Base-by-base conservation (phyloP, 2,329 filamentous ascomycete species). In the Pezicula neosporulosa region DNA sequence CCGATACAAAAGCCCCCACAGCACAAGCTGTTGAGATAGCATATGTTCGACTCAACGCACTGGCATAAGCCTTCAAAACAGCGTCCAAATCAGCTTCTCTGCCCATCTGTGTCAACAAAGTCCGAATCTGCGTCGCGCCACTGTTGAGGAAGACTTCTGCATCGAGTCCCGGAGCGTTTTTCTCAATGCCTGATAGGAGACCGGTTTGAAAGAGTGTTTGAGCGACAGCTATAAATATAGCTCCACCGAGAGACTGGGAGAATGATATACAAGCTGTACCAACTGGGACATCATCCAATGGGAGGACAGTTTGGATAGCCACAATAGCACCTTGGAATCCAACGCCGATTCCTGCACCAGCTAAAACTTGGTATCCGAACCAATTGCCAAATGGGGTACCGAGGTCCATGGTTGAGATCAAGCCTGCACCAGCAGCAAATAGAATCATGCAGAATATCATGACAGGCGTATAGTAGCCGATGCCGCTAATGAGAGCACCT, bases 171-270 rank as follows among this genome's bases (percentile, higher is more conserved):
- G 76, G 71, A 13, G 73, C 69, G 53, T 72, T 63, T 2, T 60
- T 52, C n/a, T 63, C 56, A 3, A 90, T 70, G 35, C 78, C 72
- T 3, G 73, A 65, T 43, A 82, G 70, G 16, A 89, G 70, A 0
- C 77, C 80, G 60, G 87, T 87, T 56, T 82, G 78, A 70, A 89
- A 88, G 43, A 87, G 75, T 18, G 83, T 81, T 64, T 89, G 82
- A 0, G 80, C 80, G 9, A 87, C 80, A 6, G 81, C 78, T 44
- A 89, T 78, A 57, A 82, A 81, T 21, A 89, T 68, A 2, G 86
- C 82, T 3, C 85, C 85, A 38, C 85, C 85, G 3, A 89, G 73
- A 2, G 76, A 75, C 62, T 87, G 82, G 69, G 82, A 83, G 68
- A 89, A 86, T 35, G 77, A 73, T 1, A 81, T 72, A 47, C 70